Percentiles rank a stretch among this genome's conserved stretches.
These are phyloP conservation scores for Psilocybe tampanensis DNA, from an alignment of 768 basidiomycete species.

Conservation along the genomic window DNA sequence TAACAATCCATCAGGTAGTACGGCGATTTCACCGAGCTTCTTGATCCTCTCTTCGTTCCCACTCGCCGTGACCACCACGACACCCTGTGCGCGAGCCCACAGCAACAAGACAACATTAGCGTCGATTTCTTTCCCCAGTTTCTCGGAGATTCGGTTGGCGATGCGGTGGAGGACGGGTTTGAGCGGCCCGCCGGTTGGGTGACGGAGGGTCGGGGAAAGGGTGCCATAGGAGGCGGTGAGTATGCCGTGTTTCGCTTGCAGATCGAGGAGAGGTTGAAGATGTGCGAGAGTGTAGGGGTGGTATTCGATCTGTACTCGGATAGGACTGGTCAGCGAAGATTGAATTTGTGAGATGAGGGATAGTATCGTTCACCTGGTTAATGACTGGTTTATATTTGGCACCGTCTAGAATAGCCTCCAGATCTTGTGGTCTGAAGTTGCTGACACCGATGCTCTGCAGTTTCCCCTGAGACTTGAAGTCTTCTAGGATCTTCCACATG, in stretches of 20 bases:
- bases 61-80: slow-evolving; percentile 34
- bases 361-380: slow-evolving; percentile 43
- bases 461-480: slow-evolving; percentile 41
- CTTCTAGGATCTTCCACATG: slow-evolving; percentile 56
- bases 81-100: slow-evolving; percentile 35
- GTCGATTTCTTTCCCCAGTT: slow-evolving; percentile 24
- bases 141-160: slow-evolving; percentile 26
- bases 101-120: slow-evolving; percentile 29
- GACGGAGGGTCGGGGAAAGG: slow-evolving; percentile 39
- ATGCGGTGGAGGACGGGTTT: slow-evolving; percentile 40
- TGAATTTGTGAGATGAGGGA: neutral
- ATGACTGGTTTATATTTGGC: slow-evolving; percentile 54
- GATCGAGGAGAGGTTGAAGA: slow-evolving; percentile 33
- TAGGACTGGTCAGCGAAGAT: neutral
- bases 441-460: slow-evolving; percentile 52
- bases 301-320: slow-evolving; percentile 33
- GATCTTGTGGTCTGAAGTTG: slow-evolving; percentile 49
- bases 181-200: slow-evolving; percentile 37
- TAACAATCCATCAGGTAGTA: slow-evolving; percentile 29
- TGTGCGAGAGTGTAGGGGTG: slow-evolving; percentile 37
- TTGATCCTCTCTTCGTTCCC: slow-evolving; percentile 33
- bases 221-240: slow-evolving; percentile 38
- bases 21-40: slow-evolving; percentile 29
- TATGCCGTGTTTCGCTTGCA: slow-evolving; percentile 40
- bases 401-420: slow-evolving; percentile 43